These are phyloP conservation scores for Malassezia japonica DNA, from an alignment of 1,284 basidiomycete species.

Conservation along the genomic window DNA sequence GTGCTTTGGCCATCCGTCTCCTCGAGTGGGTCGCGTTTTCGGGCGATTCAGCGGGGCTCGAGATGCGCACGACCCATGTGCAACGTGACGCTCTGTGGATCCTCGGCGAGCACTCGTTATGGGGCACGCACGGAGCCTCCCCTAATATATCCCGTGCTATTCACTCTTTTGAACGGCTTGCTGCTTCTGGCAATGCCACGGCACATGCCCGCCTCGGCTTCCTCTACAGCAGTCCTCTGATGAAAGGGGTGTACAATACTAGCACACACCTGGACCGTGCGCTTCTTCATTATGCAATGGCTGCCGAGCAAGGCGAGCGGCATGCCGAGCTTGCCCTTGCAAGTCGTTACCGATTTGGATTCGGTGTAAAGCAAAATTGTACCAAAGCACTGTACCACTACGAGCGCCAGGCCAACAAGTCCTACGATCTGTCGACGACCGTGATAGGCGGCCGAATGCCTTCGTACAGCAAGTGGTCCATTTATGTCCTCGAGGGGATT, in stretches of 20 bases:
- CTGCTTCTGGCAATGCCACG: slow-evolving; percentile 30
- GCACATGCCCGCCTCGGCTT: slow-evolving; percentile 38
- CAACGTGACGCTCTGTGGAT: slow-evolving; percentile 45
- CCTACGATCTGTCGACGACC: not conserved
- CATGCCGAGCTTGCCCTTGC: slow-evolving; percentile 85
- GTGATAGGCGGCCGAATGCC: slow-evolving; percentile 83
- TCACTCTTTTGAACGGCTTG: slow-evolving; percentile 29
- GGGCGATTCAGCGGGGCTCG: too few species aligned
- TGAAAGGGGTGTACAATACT: not conserved
- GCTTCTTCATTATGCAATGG: slow-evolving; percentile 82
- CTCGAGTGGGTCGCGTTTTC: not conserved
- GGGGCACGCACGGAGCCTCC: slow-evolving; percentile 37
- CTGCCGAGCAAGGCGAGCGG: slow-evolving; percentile 73
- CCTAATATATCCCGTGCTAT: slow-evolving; percentile 30
- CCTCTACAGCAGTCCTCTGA: slow-evolving; percentile 25
- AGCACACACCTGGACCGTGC: slow-evolving; percentile 49
- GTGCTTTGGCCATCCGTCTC: not conserved
- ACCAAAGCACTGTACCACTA: slow-evolving; percentile 27
- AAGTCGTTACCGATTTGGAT: slow-evolving; percentile 90
- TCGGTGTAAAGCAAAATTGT: slow-evolving; percentile 64
- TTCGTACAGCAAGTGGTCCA: slow-evolving; percentile 66
- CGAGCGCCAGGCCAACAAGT: slow-evolving; percentile 12
- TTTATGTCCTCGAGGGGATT: slow-evolving; percentile 48
- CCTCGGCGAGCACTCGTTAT: slow-evolving; percentile 35
- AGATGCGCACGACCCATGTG: too few species aligned